These are phyloP conservation scores for Alternaria panax DNA, from an alignment of 2,329 filamentous ascomycete species.

Conservation along the genomic window DNA sequence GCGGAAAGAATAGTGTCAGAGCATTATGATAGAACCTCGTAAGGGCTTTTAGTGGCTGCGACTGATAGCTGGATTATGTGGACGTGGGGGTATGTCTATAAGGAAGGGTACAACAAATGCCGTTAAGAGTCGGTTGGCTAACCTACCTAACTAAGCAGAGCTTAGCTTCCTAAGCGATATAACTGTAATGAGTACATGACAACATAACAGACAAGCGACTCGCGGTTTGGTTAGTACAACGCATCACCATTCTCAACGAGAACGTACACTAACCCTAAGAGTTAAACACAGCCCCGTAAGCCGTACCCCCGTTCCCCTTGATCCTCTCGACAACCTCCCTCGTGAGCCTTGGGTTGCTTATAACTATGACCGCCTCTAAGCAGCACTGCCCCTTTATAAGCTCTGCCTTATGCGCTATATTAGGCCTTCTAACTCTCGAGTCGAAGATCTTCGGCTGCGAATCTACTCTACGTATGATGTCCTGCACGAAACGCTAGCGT, in stretches of 20 bases:
- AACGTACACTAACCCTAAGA: constrained; percentile 8
- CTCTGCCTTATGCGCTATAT: constrained; percentile 23
- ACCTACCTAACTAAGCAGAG: not conserved
- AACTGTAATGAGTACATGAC: too few species aligned
- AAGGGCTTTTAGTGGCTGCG: not conserved
- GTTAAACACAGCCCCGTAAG: constrained; percentile 37
- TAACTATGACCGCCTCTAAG: constrained; percentile 30
- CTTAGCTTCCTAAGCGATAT: too few species aligned
- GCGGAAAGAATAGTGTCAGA: not conserved
- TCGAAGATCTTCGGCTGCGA: constrained; percentile 23
- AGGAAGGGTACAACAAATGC: not conserved
- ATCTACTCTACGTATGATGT: constrained; percentile 23
- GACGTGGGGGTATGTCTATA: too few species aligned
- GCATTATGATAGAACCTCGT: not conserved
- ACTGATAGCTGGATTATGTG: too few species aligned
- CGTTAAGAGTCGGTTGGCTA: not conserved
- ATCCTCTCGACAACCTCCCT: constrained; percentile 21
- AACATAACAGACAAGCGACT: not conserved
- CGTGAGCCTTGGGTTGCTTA: constrained; percentile 30
- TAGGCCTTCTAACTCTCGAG: constrained; percentile 10
- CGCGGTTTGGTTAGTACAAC: not conserved
- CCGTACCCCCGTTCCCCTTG: constrained; percentile 18
- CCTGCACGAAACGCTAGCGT: constrained; percentile 26
- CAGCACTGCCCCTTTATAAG: constrained; percentile 2
- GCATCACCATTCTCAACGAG: not conserved